Conservation (phyloP, 768 basidiomycete genomes). For the Collybia nuda region DNA sequence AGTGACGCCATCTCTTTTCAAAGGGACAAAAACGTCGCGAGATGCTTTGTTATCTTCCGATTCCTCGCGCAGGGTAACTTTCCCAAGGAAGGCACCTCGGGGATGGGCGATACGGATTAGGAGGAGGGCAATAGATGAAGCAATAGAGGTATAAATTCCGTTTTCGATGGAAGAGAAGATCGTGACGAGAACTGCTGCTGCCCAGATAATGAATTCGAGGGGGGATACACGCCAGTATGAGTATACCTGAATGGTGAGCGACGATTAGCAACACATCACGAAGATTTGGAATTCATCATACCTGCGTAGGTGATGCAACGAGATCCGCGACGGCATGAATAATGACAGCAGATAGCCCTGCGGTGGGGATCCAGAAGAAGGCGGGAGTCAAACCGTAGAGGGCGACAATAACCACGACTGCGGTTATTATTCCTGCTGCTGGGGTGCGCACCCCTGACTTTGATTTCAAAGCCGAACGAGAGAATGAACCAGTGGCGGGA, state of each 20-base stretch:
- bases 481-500: constrained; percentile 98
- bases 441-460: constrained; percentile 99
- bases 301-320: constrained; percentile 77
- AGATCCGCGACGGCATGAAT: constrained; percentile 91
- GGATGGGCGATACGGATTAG: constrained; percentile 87
- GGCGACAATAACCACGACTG: constrained; percentile 88
- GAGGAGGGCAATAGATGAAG: constrained; percentile 75
- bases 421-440: constrained; percentile 80
- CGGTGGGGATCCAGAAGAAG: constrained; percentile 87
- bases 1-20: constrained; percentile 57
- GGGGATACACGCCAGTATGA: constrained; percentile 94
- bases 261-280: neutral
- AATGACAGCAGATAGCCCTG: constrained; percentile 88
- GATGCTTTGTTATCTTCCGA: constrained; percentile 30
- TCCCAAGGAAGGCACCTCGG: constrained; percentile 88
- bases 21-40: constrained; percentile 85
- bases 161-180: constrained; percentile 94
- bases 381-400: constrained; percentile 92
- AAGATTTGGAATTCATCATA: constrained; percentile 12
- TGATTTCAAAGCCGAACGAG: constrained; percentile 93
- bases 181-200: constrained; percentile 84
- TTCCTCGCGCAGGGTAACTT: constrained; percentile 58
- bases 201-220: constrained; percentile 88
- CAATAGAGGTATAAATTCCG: constrained; percentile 87
- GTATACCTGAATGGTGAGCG: constrained; percentile 52